Evolutionary conservation across 108 stramenopile genomes (phyloP), one percentile per base, ranked within the genome.

Genomic region (Pseudonitzschia multiseries): DNA sequence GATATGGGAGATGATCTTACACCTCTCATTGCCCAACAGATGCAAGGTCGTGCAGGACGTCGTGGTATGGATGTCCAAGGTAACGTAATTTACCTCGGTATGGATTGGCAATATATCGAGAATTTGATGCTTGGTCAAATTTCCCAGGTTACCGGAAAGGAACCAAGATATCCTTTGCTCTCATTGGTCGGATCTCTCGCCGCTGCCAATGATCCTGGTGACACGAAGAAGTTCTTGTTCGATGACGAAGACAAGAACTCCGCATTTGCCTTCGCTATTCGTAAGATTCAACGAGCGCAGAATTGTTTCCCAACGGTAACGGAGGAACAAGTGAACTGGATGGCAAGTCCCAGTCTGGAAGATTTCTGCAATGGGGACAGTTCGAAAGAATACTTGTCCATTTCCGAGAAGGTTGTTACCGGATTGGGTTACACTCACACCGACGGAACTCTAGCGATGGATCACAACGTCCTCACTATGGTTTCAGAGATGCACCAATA

Each of bases 31-130:
- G 98, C 98, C 26, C 97, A 98, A 80, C 99, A 99, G 87, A 99
- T 99, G 99, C 93, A 96, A 71, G 99, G 99, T 62, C 95, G 99
- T 57, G 98, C 99, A 62, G 99, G 99, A 36, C 96, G 99, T 41
- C 91, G 99, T 75, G 99, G 99, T 68, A 93, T 99, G 88, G 99
- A 99, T 80, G 96, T 96, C n/a, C 98, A 99, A 85, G 99, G 99
- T 52, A 98, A 98, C 77, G 84, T 99, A 27, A 80, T 99, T 63
- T 99, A 98, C 85, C 86, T 97, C 64, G 96, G 96, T 70, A 97
- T 98, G 96, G 86, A 96, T 26, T 96, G 96, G 96, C 81, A 90
- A 20, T 91, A 93, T 78, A 97, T 99, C 76, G 94, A 97, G 76
- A 96, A 94, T 68, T 85, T 99, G n/a, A 98, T 99, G 97, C 87